phyloP scores from a whole-genome alignment of 129 eudicot genomes.

The Helichrysum umbraculigerum region DNA sequence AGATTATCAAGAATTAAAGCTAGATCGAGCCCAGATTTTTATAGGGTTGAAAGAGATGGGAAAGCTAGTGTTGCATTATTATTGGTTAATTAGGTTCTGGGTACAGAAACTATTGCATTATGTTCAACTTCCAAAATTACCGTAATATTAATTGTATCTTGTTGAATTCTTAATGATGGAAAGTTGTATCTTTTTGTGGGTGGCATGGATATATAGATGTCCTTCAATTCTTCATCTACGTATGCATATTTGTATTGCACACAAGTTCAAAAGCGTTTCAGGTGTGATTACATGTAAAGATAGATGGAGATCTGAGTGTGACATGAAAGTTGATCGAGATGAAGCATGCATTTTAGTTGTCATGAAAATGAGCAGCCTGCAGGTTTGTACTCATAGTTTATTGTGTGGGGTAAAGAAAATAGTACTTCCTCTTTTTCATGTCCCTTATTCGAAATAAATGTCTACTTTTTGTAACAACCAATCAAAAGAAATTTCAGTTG shows the following conservation, averaged over 20 bases:
- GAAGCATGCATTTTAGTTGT: conserved; percentile 6
- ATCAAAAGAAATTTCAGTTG: no score
- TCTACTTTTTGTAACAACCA: no score
- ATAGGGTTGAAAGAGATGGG: background rate
- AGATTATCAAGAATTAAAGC: background rate
- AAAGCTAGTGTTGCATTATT: conserved; percentile 7
- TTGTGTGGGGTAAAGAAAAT: conserved; percentile 27
- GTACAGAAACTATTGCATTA: conserved; percentile 29
- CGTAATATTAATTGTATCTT: background rate
- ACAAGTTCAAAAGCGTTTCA: background rate
- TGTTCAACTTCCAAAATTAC: background rate
- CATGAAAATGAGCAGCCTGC: conserved; percentile 20
- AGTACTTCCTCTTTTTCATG: background rate
- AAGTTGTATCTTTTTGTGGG: background rate
- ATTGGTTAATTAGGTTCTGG: conserved; percentile 29
- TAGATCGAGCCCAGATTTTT: background rate
- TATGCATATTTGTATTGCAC: no score
- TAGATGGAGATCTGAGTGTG: no score
- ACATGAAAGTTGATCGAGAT: no score
- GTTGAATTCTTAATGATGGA: background rate
- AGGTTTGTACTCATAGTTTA: conserved; percentile 25
- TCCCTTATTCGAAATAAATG: no score
- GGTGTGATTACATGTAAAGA: background rate
- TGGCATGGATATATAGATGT: background rate
- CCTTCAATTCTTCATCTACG: background rate